Evolutionary conservation across 139 green algal species (phyloP).

Genomic region (Klebsormidium nitens): DNA sequence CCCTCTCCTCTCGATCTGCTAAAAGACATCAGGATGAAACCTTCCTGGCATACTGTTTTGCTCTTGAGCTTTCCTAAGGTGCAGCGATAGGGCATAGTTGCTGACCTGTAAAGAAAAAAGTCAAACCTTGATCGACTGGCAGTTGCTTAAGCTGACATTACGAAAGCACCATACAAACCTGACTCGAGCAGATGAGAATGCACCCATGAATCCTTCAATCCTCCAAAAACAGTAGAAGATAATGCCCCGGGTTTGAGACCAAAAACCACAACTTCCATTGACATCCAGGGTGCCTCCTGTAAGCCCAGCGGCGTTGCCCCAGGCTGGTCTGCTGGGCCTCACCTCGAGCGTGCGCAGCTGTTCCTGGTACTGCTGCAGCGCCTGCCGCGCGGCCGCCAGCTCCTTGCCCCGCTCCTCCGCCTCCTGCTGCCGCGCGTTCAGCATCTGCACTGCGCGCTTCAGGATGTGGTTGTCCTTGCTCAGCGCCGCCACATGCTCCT

Average conservation of each 20-base stretch:
- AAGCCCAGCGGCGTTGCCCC: too few relatives aligned
- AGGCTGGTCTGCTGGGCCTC: too few relatives aligned
- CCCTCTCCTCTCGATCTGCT: too few relatives aligned
- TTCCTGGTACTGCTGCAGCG: conserved; percentile 38
- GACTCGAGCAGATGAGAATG: too few relatives aligned
- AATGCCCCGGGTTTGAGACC: neutral
- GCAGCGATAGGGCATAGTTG: neutral
- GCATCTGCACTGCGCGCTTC: conserved; percentile 39
- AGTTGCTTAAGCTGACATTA: too few relatives aligned
- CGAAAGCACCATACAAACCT: too few relatives aligned
- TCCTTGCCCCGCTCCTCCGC: conserved; percentile 8
- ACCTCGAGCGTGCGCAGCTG: conserved; percentile 36
- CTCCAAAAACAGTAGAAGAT: too few relatives aligned
- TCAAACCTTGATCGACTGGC: too few relatives aligned
- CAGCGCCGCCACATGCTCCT: conserved; percentile 24
- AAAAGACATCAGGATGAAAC: conserved; percentile 11
- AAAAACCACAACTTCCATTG: too few relatives aligned
- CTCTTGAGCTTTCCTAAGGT: neutral
- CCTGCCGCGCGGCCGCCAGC: conserved; percentile 20
- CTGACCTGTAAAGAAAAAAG: too few relatives aligned
- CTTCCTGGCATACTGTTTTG: neutral
- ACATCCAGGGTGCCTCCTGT: too few relatives aligned
- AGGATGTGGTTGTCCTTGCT: conserved; percentile 41
- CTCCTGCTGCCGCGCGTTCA: conserved; percentile 39
- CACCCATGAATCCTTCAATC: too few relatives aligned